A percentile compares a stretch with the other conserved stretches of the same genome.
phyloP scores from a whole-genome alignment of 805 yeast genomes.

The Dipodascus albidus region DNA sequence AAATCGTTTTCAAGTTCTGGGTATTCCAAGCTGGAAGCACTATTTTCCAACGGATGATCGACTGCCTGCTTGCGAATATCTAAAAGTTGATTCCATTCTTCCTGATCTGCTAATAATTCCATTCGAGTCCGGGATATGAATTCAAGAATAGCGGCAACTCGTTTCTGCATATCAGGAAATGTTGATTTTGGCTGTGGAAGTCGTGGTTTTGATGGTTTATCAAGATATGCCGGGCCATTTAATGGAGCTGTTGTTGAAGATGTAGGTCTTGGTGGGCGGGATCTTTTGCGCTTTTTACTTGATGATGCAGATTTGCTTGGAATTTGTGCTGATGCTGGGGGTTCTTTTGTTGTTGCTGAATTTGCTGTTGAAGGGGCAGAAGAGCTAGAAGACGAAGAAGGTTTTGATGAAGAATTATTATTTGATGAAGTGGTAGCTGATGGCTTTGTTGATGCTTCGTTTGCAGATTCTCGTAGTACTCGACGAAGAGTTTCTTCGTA shows the following conservation, averaged over 20 bases:
- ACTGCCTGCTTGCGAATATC: neutral
- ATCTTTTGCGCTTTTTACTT: neutral
- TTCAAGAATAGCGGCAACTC: constrained; percentile 84
- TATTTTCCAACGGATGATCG: neutral
- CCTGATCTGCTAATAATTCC: constrained; percentile 67
- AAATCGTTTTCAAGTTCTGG: constrained; percentile 2
- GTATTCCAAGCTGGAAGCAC: neutral
- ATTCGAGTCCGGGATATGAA: constrained; percentile 80
- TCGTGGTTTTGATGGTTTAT: constrained; percentile 73
- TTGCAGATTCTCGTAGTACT: constrained; percentile 29
- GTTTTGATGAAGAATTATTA: neutral
- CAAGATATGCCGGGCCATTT: constrained; percentile 14
- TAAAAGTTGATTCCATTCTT: constrained; percentile 31
- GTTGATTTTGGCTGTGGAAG: constrained; percentile 67
- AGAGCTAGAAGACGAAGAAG: neutral
- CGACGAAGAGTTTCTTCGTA: constrained; percentile 29
- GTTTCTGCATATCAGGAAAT: constrained; percentile 71
- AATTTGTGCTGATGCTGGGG: neutral
- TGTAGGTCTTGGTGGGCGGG: constrained; percentile 4
- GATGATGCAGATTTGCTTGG: neutral
- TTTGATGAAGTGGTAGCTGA: neutral
- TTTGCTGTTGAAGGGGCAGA: neutral
- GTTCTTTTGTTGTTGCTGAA: neutral
- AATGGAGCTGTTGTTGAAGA: neutral
- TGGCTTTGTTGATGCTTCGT: constrained; percentile 19